Evolutionary conservation across 805 yeast genomes (phyloP).

Genomic region (Peterozyma xylosa): DNA sequence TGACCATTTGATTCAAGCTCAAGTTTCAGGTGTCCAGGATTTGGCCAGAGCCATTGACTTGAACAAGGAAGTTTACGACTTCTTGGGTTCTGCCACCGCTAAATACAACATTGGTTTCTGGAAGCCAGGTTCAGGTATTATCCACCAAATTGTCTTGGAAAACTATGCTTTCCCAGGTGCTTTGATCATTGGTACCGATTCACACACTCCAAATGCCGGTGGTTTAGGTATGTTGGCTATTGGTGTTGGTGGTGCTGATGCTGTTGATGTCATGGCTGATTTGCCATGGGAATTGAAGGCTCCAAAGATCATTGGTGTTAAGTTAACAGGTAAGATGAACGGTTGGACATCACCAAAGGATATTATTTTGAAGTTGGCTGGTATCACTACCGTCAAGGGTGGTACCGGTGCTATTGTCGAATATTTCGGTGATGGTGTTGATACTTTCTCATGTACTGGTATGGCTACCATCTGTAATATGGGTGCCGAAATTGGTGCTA

Average conservation of each 20-base stretch:
- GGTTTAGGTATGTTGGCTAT: constrained; percentile 98
- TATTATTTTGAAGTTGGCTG: constrained; percentile 88
- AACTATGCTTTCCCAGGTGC: constrained; percentile 96
- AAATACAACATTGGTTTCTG: constrained; percentile 97
- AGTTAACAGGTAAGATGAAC: constrained; percentile 77
- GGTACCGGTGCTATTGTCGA: constrained; percentile 97
- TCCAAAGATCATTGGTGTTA: constrained; percentile 90
- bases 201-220: constrained; percentile 99
- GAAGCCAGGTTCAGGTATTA: constrained; percentile 99
- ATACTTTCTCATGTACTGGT: constrained; percentile 88
- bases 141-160: constrained; percentile 95
- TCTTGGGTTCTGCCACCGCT: constrained; percentile 85
- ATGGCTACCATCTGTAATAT: constrained; percentile 99
- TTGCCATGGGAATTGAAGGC: constrained; percentile 99
- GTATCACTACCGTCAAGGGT: constrained; percentile 90
- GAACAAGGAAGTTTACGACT: constrained; percentile 93
- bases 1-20: constrained; percentile 96
- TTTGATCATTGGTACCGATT: constrained; percentile 96
- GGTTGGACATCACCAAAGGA: constrained; percentile 99
- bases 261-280: constrained; percentile 95
- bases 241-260: constrained; percentile 99
- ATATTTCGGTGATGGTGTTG: constrained; percentile 94
- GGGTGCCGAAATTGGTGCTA: constrained; percentile 99
- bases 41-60: constrained; percentile 72
- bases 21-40: constrained; percentile 84